phyloP scores from a whole-genome alignment of 352 stramenopile species.

The Aphanomyces invadans region DNA sequence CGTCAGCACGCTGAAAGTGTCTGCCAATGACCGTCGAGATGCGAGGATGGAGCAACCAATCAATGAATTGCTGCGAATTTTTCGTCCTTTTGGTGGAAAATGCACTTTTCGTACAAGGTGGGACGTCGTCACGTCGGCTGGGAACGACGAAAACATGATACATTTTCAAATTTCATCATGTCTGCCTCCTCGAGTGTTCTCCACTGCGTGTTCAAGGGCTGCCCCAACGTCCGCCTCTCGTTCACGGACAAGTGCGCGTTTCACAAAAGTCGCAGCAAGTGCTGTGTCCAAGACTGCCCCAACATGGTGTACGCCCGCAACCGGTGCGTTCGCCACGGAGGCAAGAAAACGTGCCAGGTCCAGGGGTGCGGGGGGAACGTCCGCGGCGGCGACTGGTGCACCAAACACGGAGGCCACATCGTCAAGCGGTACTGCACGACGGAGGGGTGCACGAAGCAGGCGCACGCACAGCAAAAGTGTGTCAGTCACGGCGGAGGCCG shows the following conservation, averaged over 20 bases:
- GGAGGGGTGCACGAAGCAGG: slow-evolving; percentile 17
- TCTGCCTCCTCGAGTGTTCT: no score
- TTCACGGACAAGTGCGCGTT: slow-evolving; percentile 11
- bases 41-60: no score
- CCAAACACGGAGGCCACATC: slow-evolving; percentile 11
- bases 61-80: no score
- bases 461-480: slow-evolving; percentile 9
- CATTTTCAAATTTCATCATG: no score
- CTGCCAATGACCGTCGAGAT: no score
- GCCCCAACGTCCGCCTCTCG: background rate
- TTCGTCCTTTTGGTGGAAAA: no score
- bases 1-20: no score
- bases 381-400: slow-evolving; percentile 6
- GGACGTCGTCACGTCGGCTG: no score
- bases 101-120: no score
- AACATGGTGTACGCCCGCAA: slow-evolving; percentile 20
- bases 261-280: slow-evolving; percentile 14
- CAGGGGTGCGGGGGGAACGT: slow-evolving; percentile 3
- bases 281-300: background rate
- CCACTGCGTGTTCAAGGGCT: slow-evolving; percentile 17
- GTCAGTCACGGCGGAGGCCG: slow-evolving; percentile 13
- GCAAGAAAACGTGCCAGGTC: slow-evolving; percentile 7
- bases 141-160: no score
- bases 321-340: slow-evolving; percentile 19
- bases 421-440: background rate